phyloP scores from a whole-genome alignment of 768 basidiomycete genomes.

The Podaxis carcinomalis region DNA sequence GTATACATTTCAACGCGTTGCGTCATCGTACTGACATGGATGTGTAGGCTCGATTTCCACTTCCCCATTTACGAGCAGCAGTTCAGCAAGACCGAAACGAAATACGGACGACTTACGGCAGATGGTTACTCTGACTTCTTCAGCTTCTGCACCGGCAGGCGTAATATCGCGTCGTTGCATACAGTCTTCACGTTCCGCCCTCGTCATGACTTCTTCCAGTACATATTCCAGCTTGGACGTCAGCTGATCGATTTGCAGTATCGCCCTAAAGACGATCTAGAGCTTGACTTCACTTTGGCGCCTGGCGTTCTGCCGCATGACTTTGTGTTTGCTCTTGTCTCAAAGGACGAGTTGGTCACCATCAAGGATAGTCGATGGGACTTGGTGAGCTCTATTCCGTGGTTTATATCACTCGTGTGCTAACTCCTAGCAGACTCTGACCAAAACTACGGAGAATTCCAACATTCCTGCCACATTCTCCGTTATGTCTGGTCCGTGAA shows the following conservation, averaged over 20 bases:
- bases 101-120: conserved; percentile 41
- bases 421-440: conserved; percentile 59
- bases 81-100: conserved; percentile 64
- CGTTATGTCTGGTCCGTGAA: conserved; percentile 68
- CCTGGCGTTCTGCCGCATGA: conserved; percentile 45
- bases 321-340: conserved; percentile 82
- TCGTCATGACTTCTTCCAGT: conserved; percentile 77
- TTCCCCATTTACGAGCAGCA: conserved; percentile 56
- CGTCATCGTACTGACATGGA: conserved; percentile 10
- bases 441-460: conserved; percentile 66
- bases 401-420: background rate
- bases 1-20: conserved; percentile 22
- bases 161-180: conserved; percentile 73
- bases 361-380: conserved; percentile 82
- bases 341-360: conserved; percentile 70
- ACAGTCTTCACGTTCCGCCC: conserved; percentile 74
- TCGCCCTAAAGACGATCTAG: conserved; percentile 60
- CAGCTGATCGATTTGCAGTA: conserved; percentile 76
- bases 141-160: conserved; percentile 84
- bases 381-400: conserved; percentile 52
- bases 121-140: conserved; percentile 82
- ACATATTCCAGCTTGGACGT: conserved; percentile 54
- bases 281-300: conserved; percentile 76
- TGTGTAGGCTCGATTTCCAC: conserved; percentile 58
- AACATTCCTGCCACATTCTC: conserved; percentile 57